phyloP scores from a whole-genome alignment of 1,284 basidiomycete species.

The Moesziomyces globuligerus region DNA sequence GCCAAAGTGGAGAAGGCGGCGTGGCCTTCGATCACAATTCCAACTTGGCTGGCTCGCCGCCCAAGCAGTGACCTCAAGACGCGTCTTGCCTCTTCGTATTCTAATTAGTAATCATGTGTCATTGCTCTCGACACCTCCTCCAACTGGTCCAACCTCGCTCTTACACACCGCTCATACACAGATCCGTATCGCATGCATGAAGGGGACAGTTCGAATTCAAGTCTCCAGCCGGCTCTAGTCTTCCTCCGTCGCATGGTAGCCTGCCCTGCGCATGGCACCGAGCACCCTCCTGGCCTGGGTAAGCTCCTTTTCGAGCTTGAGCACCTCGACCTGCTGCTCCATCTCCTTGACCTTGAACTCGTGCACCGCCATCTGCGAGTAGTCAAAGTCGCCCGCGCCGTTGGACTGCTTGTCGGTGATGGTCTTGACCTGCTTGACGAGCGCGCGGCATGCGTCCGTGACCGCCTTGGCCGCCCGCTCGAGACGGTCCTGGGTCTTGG shows the following conservation, averaged over 20 bases:
- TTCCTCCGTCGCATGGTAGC: constrained; percentile 64
- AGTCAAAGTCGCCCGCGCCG: constrained; percentile 82
- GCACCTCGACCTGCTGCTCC: constrained; percentile 98
- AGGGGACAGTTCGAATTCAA: no score
- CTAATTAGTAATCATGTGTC: constrained; percentile 8
- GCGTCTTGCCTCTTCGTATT: constrained; percentile 1
- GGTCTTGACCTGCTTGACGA: constrained; percentile 95
- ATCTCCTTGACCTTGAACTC: constrained; percentile 91
- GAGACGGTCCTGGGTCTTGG: constrained; percentile 94
- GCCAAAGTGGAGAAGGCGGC: constrained; percentile 32
- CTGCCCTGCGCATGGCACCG: constrained; percentile 64
- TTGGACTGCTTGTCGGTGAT: constrained; percentile 84
- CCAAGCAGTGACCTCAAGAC: neutral
- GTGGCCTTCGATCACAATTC: constrained; percentile 51
- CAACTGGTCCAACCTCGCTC: neutral
- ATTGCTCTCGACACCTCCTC: neutral
- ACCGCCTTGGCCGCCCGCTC: constrained; percentile 98
- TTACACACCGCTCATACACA: neutral
- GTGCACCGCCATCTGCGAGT: constrained; percentile 88
- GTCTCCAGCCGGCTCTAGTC: no score
- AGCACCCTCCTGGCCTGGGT: constrained; percentile 68
- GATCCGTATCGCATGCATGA: no score
- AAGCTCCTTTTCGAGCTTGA: constrained; percentile 94
- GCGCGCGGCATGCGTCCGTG: constrained; percentile 95
- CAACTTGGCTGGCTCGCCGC: neutral